Base-by-base conservation (phyloP, 352 stramenopile species). In the Chrysophaeum taylorii region DNA sequence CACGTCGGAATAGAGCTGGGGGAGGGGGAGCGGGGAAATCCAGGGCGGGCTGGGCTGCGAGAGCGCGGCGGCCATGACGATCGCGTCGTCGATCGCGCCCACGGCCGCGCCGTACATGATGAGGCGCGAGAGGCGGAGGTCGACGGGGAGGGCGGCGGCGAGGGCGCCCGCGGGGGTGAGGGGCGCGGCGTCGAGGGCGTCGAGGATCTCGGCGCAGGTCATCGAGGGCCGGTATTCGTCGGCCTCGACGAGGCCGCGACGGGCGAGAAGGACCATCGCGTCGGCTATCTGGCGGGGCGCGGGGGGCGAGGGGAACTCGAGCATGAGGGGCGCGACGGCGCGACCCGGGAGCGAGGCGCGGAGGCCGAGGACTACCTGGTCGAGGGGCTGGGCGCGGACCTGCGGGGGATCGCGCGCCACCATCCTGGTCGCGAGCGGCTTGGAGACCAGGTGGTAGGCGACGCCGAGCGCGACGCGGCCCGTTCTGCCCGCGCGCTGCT, bases 381-480 rank as follows among this genome's bases (percentile, higher is more conserved):
- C 71, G 15, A 74, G 42, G 29, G 70, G 70, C 1, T 21, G 50
- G 15, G 64, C 27, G n/a, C 70, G 37, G 21, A 75, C 72, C 33
- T 73, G 45, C 14, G 71, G 71, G n/a, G 68, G n/a, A 52, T 75
- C 71, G 33, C 61, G 70, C 4, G 31, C 37, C 25, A 37, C 52
- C 45, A 75, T 41, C 61, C 25, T 2, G 23, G 38, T 42, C 37
- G 45, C 38, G 33, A 75, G 14, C 1, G 21, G 31, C 7, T 53
- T 42, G 2, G 71, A 52, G 60, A 91, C 89, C 43, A 93, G 73
- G 71, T 91, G 87, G 60, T 87, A 91, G 18, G 85, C 85, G 1
- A 79, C 82, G 18, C 87, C 87, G 21, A 84, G 78, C 78, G 87
- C 87, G 27, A 31, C 57, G 27, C 60, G 71, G 31, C 31, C 82